A percentile compares a stretch with the other conserved stretches of the same genome.
Evolutionary conservation across 257 asterid species (phyloP).

Genomic region (Scutellaria minor): DNA sequence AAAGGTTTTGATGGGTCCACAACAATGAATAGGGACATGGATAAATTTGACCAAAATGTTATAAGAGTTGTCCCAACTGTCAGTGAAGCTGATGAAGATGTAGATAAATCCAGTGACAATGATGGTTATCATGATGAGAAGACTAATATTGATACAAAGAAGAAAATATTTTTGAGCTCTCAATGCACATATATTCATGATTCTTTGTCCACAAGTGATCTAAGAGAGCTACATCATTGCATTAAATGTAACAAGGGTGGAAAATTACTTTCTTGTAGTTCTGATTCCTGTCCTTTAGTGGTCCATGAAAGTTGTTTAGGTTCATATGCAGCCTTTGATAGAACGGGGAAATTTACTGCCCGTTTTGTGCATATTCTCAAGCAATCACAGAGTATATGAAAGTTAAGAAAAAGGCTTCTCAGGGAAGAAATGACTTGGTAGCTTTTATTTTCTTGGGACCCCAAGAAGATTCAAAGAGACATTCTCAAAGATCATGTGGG

Average conservation of each 20-base stretch:
- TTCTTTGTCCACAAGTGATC: conserved; percentile 15
- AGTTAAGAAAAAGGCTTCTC: conserved; percentile 49
- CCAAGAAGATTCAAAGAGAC: conserved; percentile 38
- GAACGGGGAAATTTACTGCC: conserved; percentile 61
- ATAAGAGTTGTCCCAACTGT: background rate
- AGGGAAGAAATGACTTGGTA: conserved; percentile 59
- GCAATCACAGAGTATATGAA: conserved; percentile 59
- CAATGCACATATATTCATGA: conserved; percentile 54
- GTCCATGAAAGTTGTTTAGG: conserved; percentile 64
- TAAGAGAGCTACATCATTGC: conserved; percentile 41
- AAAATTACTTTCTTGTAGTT: conserved; percentile 52
- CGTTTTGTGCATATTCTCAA: conserved; percentile 75
- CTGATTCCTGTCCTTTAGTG: conserved; percentile 53
- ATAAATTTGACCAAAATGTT: conserved; percentile 21
- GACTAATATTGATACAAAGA: conserved; percentile 46
- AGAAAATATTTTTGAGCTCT: conserved; percentile 53
- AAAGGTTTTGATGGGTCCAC: conserved; percentile 33
- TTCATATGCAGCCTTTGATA: conserved; percentile 50
- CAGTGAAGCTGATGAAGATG: conserved; percentile 37
- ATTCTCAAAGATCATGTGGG: conserved; percentile 23
- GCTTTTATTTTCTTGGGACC: conserved; percentile 47
- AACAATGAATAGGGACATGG: conserved; percentile 28
- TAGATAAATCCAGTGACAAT: conserved; percentile 42
- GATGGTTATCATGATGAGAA: conserved; percentile 52
- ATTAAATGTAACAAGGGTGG: conserved; percentile 59